phyloP scores from a whole-genome alignment of 2,329 filamentous ascomycete genomes.

The Zymoseptoria tritici region DNA sequence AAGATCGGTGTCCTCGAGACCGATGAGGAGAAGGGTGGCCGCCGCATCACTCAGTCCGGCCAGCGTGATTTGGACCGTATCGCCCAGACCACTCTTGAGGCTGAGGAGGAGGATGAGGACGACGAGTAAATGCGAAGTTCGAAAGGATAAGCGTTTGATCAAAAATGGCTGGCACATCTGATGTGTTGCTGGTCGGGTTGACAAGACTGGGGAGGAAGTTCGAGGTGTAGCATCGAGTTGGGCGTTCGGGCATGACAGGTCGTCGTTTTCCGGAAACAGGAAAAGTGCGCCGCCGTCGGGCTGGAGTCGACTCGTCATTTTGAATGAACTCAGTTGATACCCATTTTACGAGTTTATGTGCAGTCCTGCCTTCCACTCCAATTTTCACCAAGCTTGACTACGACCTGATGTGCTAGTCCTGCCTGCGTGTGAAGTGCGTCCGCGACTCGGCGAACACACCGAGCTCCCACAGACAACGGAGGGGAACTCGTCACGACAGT shows the following conservation, averaged over 20 bases:
- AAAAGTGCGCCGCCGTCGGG: constrained; percentile 5
- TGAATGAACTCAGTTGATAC: constrained; percentile 20
- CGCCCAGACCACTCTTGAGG: constrained; percentile 45
- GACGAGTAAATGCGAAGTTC: constrained; percentile 23
- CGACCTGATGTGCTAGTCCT: no score
- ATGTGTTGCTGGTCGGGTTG: constrained; percentile 3
- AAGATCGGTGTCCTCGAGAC: constrained; percentile 98
- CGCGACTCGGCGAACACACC: no score
- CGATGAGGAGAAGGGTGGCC: constrained; percentile 97
- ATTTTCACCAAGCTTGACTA: no score
- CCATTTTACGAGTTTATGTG: constrained; percentile 11
- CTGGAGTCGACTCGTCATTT: constrained; percentile 12
- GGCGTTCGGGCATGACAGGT: constrained; percentile 12
- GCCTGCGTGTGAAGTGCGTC: no score
- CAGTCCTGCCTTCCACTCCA: background rate
- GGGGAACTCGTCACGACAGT: no score
- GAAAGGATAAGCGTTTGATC: background rate
- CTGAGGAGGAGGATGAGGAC: constrained; percentile 42
- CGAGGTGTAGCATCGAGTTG: constrained; percentile 12
- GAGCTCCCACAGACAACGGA: no score
- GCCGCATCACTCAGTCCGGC: constrained; percentile 94
- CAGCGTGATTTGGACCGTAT: constrained; percentile 95
- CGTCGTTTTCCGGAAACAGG: background rate
- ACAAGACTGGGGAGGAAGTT: constrained; percentile 8
- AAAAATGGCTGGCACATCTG: background rate